A percentile compares a stretch with the other conserved stretches of the same genome.
Evolutionary conservation across 2,329 filamentous ascomycete species (phyloP).

Genomic region (Leptographium procerum): DNA sequence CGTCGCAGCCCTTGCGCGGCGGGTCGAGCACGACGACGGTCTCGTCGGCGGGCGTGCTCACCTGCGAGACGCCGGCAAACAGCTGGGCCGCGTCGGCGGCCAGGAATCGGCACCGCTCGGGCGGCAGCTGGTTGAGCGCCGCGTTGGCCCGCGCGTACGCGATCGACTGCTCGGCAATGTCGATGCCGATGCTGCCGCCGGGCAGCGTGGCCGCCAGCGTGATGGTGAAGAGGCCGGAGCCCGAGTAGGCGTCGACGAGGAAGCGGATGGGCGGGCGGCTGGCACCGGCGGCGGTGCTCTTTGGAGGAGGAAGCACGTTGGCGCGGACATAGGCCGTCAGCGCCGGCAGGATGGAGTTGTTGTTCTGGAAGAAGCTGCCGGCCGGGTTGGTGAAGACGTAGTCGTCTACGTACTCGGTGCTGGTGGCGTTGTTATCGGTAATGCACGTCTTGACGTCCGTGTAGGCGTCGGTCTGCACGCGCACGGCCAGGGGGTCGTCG

Average conservation of each 20-base stretch:
- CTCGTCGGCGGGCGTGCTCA: conserved; percentile 57
- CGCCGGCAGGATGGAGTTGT: conserved; percentile 85
- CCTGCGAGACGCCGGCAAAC: conserved; percentile 53
- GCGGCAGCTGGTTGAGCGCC: conserved; percentile 55
- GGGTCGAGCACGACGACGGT: conserved; percentile 94
- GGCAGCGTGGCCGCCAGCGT: conserved; percentile 77
- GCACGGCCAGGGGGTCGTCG: conserved; percentile 26
- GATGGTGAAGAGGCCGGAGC: conserved; percentile 93
- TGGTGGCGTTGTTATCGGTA: conserved; percentile 70
- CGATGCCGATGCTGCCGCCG: conserved; percentile 75
- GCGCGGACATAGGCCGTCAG: conserved; percentile 84
- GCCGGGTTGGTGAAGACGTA: conserved; percentile 86
- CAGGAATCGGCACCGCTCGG: conserved; percentile 67
- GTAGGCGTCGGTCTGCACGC: conserved; percentile 45
- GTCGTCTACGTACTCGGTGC: conserved; percentile 78
- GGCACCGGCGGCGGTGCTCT: not conserved
- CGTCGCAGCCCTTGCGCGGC: conserved; percentile 90
- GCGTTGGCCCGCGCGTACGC: conserved; percentile 70
- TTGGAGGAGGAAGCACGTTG: conserved; percentile 55
- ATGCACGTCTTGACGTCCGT: conserved; percentile 79
- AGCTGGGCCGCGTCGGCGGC: conserved; percentile 77
- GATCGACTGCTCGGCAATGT: conserved; percentile 74
- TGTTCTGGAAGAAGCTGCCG: conserved; percentile 97
- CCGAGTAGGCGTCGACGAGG: conserved; percentile 95
- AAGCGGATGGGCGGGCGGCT: conserved; percentile 48